A percentile compares a stretch with the other conserved stretches of the same genome.
phyloP scores from a whole-genome alignment of 495 filamentous ascomycete species.

The Neurospora sublineolata region DNA sequence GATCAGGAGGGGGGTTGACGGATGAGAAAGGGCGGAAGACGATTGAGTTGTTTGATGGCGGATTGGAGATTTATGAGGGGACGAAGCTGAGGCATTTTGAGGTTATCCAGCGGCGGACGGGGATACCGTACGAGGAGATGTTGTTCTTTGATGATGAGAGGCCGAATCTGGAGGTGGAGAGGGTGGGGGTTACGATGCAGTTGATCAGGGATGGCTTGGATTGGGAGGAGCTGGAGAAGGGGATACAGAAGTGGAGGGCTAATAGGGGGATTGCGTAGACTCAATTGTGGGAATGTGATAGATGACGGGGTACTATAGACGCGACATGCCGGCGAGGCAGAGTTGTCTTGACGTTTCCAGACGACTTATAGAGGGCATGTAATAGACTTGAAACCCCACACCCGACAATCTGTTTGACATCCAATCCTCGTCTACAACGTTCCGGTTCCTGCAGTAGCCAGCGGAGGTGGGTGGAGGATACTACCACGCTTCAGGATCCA shows the following conservation, averaged over 20 bases:
- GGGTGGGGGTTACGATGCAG: constrained; percentile 70
- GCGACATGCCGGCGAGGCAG: background rate
- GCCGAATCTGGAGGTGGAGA: constrained; percentile 77
- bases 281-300: background rate
- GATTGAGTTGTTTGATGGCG: constrained; percentile 68
- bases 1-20: background rate
- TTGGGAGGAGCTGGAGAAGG: constrained; percentile 66
- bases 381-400: background rate
- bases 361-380: background rate
- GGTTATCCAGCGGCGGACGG: constrained; percentile 53
- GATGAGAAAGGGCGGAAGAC: constrained; percentile 39
- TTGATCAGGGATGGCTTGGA: constrained; percentile 70
- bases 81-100: constrained; percentile 80
- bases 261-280: constrained; percentile 38
- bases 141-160: constrained; percentile 94
- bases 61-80: constrained; percentile 78
- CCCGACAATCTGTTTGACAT: background rate
- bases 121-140: constrained; percentile 68
- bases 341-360: background rate
- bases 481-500: background rate
- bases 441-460: background rate
- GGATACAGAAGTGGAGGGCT: constrained; percentile 66
- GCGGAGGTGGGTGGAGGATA: background rate
- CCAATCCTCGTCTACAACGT: background rate
- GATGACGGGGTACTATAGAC: background rate